These are phyloP conservation scores for Mikania micrantha DNA, from an alignment of 129 eudicot genomes.

Conservation along the genomic window DNA sequence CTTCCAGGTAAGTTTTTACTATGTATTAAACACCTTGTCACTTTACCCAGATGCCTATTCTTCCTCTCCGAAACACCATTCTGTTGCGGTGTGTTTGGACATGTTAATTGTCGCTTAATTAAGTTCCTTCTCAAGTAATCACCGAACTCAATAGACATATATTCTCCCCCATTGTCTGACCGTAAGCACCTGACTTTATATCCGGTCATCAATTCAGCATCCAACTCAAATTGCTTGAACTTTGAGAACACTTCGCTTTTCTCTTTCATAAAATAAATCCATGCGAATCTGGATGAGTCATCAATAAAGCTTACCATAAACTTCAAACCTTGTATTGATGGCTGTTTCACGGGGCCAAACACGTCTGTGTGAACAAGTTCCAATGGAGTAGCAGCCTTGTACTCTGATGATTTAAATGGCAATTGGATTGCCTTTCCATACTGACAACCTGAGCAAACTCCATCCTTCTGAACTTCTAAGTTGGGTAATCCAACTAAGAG, in stretches of 20 bases:
- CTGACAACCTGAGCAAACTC: neutral
- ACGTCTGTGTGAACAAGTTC: neutral
- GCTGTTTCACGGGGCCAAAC: neutral
- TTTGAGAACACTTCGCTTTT: neutral
- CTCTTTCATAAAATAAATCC: slow-evolving; percentile 7
- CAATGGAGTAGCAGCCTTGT: neutral
- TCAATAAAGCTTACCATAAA: neutral
- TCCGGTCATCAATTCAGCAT: neutral
- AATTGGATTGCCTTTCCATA: neutral
- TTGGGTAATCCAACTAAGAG: neutral
- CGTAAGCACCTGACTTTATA: neutral
- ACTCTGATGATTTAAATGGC: neutral
- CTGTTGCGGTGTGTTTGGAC: slow-evolving; percentile 5
- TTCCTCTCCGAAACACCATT: neutral
- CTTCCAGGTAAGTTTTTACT: neutral
- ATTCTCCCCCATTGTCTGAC: neutral
- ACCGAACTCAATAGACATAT: no score
- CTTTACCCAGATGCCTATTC: neutral
- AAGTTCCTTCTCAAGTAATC: neutral
- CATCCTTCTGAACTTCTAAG: neutral
- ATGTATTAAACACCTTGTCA: neutral
- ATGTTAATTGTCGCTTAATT: neutral
- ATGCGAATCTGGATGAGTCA: neutral
- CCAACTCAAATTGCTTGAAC: slow-evolving; percentile 1
- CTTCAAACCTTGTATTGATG: neutral